Base-by-base conservation (phyloP, 148 eudicot genomes). In the Silene uniflora region DNA sequence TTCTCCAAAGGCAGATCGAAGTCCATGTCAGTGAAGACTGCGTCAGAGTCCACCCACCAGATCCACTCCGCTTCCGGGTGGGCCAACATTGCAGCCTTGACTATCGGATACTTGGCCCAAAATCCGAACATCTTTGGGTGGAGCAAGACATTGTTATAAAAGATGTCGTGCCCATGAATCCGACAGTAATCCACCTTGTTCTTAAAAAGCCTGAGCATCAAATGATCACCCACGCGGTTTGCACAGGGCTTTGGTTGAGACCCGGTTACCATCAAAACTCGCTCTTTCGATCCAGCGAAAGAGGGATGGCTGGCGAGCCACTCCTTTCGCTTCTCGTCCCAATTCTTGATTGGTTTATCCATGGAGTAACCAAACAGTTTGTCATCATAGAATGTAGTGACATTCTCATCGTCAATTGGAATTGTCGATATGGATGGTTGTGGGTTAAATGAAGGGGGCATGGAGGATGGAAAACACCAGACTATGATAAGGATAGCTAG, bases 61-160 rank as follows among this genome's bases (percentile, higher is more conserved):
- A 92, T 84, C 97, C 97, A 92, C 82, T 92, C 93, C 10, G 88
- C 88, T 69, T 92, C 96, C 52, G 97, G 97, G 79, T 92, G 97
- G 72, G 97, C 94, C 80, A 90, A 69, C 97, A 91, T 91, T 39
- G 92, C 91, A 12, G 97, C 92, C 76, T 87, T 80, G 12, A 92
- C 83, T n/a, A 70, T 76, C 21, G 97, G 87, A 52, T 85, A 82
- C 83, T 92, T 92, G 23, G 97, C 97, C 97, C 97, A 92, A 68
- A 49, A 92, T 3, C 86, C 69, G 74, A 69, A 76, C 94, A 92
- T 88, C 27, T 83, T 62, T 16, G 89, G 90, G 59, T 92, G 87
- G 16, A 92, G 78, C 67, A 92, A 74, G 2, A 82, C 91, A 25
- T 85, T 89, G 83, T 90, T 92, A 83, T 92, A 92, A 80, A 90